Percentiles rank a stretch among this genome's conserved stretches.
phyloP scores from a whole-genome alignment of 2,329 filamentous ascomycete genomes.

The Penicillium griseofulvum region DNA sequence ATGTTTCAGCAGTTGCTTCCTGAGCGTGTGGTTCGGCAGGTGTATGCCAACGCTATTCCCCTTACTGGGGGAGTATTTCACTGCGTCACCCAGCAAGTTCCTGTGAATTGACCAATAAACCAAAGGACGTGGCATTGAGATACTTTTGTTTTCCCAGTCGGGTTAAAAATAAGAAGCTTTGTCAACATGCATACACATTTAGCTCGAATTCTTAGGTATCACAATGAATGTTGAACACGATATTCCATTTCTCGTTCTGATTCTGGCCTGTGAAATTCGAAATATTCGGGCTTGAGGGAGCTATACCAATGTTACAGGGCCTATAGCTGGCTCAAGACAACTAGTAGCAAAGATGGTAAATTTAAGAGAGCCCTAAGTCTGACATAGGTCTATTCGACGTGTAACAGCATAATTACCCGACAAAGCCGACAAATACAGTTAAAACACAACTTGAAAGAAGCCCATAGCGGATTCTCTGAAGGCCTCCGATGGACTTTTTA shows the following conservation, averaged over 20 bases:
- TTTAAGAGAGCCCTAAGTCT: not conserved
- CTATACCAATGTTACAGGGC: not conserved
- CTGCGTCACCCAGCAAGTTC: constrained; percentile 31
- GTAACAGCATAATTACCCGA: constrained; percentile 1
- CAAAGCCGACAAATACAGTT: not conserved
- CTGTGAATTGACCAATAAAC: not conserved
- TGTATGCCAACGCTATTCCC: constrained; percentile 26
- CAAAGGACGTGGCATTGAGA: not conserved
- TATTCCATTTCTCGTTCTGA: not conserved
- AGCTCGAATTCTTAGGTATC: not conserved
- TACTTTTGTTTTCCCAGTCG: not conserved
- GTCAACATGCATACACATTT: not conserved
- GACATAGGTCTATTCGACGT: not conserved
- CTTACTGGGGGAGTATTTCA: constrained; percentile 31
- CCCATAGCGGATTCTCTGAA: not conserved
- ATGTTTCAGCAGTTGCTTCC: constrained; percentile 22
- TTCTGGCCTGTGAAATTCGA: not conserved
- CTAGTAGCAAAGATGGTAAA: not conserved
- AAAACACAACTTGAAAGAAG: not conserved
- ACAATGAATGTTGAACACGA: not conserved
- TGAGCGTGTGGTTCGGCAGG: constrained; percentile 23
- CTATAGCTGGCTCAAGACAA: not conserved
- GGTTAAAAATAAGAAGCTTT: not conserved
- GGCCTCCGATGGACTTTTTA: not conserved
- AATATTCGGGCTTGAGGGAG: not conserved